A percentile compares a stretch with the other conserved stretches of the same genome.
These are phyloP conservation scores for Elsinoe batatas DNA, from an alignment of 2,329 filamentous ascomycete species.

Conservation along the genomic window DNA sequence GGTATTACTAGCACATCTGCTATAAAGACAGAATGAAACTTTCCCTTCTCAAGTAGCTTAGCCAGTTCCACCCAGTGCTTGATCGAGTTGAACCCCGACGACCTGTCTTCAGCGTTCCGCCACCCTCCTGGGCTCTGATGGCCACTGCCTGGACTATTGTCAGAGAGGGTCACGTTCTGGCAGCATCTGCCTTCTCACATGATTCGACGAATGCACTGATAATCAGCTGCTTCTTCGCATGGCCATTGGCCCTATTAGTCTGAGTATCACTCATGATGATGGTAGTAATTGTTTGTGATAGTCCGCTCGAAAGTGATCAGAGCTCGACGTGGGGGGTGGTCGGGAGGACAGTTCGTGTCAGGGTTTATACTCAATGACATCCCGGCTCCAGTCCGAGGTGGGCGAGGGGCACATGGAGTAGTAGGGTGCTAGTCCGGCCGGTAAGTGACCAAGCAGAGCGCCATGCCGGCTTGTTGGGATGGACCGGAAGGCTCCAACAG, in stretches of 20 bases:
- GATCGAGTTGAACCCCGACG: conserved; percentile 50
- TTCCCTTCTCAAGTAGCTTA: conserved; percentile 49
- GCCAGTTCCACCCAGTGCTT: conserved; percentile 53
- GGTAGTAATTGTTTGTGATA: not conserved
- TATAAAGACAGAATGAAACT: conserved; percentile 58
- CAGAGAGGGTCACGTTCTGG: conserved; percentile 16
- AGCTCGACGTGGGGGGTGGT: not conserved
- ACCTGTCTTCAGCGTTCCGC: conserved; percentile 57
- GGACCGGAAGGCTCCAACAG: not conserved
- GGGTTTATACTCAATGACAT: no score
- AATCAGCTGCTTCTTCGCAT: conserved; percentile 28
- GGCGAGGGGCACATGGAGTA: no score
- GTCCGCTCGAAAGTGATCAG: not conserved
- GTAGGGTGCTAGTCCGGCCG: no score
- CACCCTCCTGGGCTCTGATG: conserved; percentile 49
- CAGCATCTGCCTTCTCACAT: conserved; percentile 20
- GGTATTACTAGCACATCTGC: conserved; percentile 50
- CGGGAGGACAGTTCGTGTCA: not conserved
- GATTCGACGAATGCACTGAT: conserved; percentile 36
- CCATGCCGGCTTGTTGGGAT: not conserved
- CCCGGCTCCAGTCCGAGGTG: no score
- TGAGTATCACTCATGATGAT: not conserved
- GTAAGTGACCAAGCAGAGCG: not conserved
- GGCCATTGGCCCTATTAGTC: not conserved
- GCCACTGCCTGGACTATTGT: conserved; percentile 33